These are phyloP conservation scores for Mucor irregularis DNA, from an alignment of 371 early-diverging fungal genomes.

Conservation along the genomic window DNA sequence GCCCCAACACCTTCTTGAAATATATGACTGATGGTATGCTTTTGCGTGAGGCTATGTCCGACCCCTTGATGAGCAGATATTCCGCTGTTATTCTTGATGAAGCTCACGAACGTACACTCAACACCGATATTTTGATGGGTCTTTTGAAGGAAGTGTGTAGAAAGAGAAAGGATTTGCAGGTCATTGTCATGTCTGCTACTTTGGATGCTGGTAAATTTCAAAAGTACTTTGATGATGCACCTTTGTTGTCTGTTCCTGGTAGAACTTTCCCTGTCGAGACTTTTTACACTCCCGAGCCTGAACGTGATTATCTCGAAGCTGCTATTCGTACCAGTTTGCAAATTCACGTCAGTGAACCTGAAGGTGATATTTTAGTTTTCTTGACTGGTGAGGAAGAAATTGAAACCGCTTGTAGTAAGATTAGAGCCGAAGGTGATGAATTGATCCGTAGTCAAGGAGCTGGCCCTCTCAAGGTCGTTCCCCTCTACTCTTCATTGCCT, in stretches of 20 bases:
- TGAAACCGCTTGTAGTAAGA: constrained; percentile 79
- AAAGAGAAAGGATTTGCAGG: constrained; percentile 53
- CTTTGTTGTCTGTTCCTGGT: constrained; percentile 74
- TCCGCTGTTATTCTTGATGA: constrained; percentile 75
- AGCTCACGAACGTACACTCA: constrained; percentile 72
- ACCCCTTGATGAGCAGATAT: constrained; percentile 57
- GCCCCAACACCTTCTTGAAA: constrained; percentile 17
- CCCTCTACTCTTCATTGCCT: constrained; percentile 93
- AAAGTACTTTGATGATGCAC: constrained; percentile 60
- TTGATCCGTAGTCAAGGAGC: constrained; percentile 55
- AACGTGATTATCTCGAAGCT: constrained; percentile 86
- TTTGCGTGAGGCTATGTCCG: constrained; percentile 67
- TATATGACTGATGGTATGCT: constrained; percentile 49
- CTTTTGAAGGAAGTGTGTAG: constrained; percentile 33
- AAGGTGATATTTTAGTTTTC: constrained; percentile 90
- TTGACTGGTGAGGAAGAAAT: constrained; percentile 96
- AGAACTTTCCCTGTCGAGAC: constrained; percentile 92
- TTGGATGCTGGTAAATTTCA: constrained; percentile 69
- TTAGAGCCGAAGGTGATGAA: constrained; percentile 69
- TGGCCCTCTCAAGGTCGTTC: constrained; percentile 80
- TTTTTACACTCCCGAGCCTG: constrained; percentile 87
- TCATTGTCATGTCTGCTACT: constrained; percentile 84
- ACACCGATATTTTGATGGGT: constrained; percentile 35
- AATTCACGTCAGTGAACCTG: constrained; percentile 82
- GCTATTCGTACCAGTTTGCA: constrained; percentile 83